Conservation (phyloP, 345 rosid species). For the Eucalyptus erythrocorys region DNA sequence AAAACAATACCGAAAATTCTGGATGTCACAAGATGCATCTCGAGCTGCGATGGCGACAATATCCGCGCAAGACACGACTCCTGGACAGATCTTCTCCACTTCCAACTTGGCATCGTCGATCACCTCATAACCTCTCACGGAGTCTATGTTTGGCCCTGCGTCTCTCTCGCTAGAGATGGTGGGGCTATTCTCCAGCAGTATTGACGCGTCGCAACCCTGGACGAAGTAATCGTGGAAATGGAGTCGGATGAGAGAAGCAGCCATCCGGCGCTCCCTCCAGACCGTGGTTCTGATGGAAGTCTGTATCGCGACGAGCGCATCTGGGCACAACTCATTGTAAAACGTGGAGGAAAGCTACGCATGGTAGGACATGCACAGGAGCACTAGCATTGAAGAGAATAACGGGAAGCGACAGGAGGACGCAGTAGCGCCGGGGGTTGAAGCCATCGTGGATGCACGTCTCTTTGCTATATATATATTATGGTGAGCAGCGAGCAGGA, state of each 20-base stretch:
- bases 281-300: conserved; percentile 11
- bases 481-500: neutral
- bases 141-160: neutral
- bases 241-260: conserved; percentile 47
- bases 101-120: conserved; percentile 37
- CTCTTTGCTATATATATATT: neutral
- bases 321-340: conserved; percentile 32
- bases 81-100: conserved; percentile 32
- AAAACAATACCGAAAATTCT: too few species aligned
- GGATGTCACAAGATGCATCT: too few species aligned
- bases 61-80: conserved; percentile 60
- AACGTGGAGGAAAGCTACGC: conserved; percentile 36
- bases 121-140: conserved; percentile 24
- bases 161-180: conserved; percentile 5
- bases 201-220: conserved; percentile 42
- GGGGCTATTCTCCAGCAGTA: conserved; percentile 17
- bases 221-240: conserved; percentile 59
- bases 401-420: neutral
- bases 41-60: conserved; percentile 48
- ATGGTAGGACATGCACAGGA: neutral
- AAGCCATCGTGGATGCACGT: neutral
- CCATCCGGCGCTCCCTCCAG: conserved; percentile 32
- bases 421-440: neutral
- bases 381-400: neutral
- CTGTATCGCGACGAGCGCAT: conserved; percentile 26